phyloP scores from a whole-genome alignment of 169 alveolate species.

The Plasmodium cynomolgi region DNA sequence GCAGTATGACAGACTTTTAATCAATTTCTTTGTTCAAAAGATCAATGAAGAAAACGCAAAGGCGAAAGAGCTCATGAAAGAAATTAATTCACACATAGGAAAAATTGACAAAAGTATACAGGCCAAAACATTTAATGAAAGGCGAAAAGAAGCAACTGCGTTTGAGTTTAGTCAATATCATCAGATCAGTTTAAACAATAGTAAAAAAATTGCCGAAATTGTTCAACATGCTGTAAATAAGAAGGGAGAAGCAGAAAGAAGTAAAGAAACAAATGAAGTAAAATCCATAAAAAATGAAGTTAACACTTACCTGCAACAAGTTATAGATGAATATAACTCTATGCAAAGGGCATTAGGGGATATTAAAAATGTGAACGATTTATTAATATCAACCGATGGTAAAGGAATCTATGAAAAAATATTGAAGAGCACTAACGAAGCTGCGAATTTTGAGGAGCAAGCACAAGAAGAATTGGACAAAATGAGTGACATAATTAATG shows the following conservation, averaged over 20 bases:
- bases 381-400: background rate
- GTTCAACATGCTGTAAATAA: background rate
- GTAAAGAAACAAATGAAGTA: background rate
- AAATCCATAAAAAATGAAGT: background rate
- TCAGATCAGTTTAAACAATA: background rate
- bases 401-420: background rate
- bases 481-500: background rate
- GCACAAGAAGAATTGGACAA: background rate
- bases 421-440: slow-evolving; percentile 3
- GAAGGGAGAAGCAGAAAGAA: background rate
- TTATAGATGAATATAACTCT: background rate
- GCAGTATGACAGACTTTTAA: background rate
- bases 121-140: background rate
- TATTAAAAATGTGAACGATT: background rate
- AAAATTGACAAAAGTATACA: background rate
- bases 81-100: background rate
- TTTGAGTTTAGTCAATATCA: background rate
- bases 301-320: background rate
- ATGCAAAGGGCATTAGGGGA: background rate
- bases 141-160: background rate
- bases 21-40: background rate
- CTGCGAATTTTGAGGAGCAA: background rate
- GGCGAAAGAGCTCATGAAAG: background rate
- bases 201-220: background rate
- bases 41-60: background rate